phyloP scores from a whole-genome alignment of 805 yeast species.

The Metschnikowia proteae region DNA sequence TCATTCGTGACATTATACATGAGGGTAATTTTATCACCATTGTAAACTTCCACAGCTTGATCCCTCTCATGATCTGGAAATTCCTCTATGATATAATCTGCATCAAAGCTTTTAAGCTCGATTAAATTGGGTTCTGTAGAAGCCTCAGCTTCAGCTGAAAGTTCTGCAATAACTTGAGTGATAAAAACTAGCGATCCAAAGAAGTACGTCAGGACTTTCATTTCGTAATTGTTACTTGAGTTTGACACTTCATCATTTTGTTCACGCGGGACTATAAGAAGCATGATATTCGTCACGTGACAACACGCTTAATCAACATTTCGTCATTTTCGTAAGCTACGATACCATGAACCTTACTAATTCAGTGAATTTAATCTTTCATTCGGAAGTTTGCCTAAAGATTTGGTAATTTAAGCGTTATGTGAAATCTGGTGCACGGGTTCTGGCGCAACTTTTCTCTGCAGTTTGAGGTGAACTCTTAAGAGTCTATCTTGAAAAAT shows the following conservation, averaged over 20 bases:
- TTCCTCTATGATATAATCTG: conserved; percentile 49
- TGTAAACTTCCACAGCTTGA: conserved; percentile 41
- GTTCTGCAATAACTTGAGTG: conserved; percentile 9
- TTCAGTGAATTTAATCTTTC: too few relatives aligned
- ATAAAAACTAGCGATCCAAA: conserved; percentile 8
- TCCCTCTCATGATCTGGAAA: conserved; percentile 35
- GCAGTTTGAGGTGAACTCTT: background rate
- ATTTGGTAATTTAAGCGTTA: too few relatives aligned
- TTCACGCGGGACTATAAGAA: background rate
- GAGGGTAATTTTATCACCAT: conserved; percentile 53
- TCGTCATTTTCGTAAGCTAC: too few relatives aligned
- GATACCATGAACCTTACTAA: background rate
- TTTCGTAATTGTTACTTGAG: background rate
- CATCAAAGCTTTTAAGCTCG: conserved; percentile 33
- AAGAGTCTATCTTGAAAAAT: background rate
- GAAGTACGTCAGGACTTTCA: conserved; percentile 11
- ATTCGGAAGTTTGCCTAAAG: too few relatives aligned
- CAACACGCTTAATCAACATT: background rate
- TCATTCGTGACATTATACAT: conserved; percentile 55
- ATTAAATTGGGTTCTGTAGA: conserved; percentile 8
- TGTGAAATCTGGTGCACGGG: conserved; percentile 2
- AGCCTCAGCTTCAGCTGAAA: background rate
- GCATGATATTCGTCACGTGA: conserved; percentile 1
- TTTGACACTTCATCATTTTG: background rate
- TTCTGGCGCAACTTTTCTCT: conserved; percentile 6